Base-by-base conservation (phyloP, 2,329 filamentous ascomycete genomes). In the Clonostachys rosea region DNA sequence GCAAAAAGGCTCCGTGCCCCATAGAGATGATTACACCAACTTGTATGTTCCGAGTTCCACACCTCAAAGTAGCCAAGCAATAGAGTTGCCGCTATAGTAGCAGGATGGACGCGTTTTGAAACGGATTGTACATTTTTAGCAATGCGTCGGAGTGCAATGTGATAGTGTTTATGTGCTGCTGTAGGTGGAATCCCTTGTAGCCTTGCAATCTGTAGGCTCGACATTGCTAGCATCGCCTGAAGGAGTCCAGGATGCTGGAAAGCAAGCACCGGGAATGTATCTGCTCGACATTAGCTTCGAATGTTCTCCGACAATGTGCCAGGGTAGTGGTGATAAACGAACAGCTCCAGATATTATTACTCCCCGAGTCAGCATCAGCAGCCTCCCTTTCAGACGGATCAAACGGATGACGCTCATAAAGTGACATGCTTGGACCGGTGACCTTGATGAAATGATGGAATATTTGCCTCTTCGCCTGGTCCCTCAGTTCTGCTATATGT, bases 371-470 rank as follows among this genome's bases (percentile, higher is more conserved):
- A 1, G 79, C 71, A 10, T 73, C 71, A 42, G 84, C 84, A 33
- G 87, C 75, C 7, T 57, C 57, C 42, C 59, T 60, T 30, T 84
- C 76, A 1, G 82, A 78, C 2, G 88, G 79, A 58, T 92, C 89
- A 47, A 84, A 78, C 3, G 88, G 84, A 62, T 91, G 84, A 46
- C 92, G 79, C 65, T 97, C 91, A 61, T 89, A 96, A 30, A 95
- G 78, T 2, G 91, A 95, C 60, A 97, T 81, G 54, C 82, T 87
- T 1, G 91, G 89, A 0, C 87, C 91, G 3, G 91, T 95, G 7
- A 94, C 86, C 55, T 90, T 87, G 42, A 97, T 83, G 63, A 96
- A 97, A 65, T 97, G 91, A 63, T 86, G 86, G 63, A 97, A 97
- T 7, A 96, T 84, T 33, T 85, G 79, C 13, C 89, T 86, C 11